Base-by-base conservation (phyloP, 768 basidiomycete species). In the Mrakia blollopis region DNA sequence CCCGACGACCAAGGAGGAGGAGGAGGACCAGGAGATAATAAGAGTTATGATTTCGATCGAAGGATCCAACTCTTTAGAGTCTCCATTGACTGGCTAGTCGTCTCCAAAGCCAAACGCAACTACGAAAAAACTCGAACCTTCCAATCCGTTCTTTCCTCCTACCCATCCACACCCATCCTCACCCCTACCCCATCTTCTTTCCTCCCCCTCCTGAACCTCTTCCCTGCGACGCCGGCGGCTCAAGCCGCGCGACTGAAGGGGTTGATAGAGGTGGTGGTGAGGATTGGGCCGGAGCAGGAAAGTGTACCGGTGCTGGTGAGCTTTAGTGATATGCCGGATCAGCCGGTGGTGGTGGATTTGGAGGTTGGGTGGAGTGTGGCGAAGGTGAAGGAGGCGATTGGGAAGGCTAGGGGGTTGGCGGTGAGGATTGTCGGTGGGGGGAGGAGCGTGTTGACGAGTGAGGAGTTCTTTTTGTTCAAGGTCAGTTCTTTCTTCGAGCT, bases 381-480 rank as follows among this genome's bases (percentile, higher is more conserved):
- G 10, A 52, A 74, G 11, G 50, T 78, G 54, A 78, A 78, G 67
- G 68, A 57, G 32, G 30, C 35, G 57, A 72, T 78, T 41, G 73
- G 54, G 35, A 68, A 78, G 73, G 73, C 67, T 1, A 68, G 77
- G 32, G 35, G 28, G 39, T 35, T 74, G n/a, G 63, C 73, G 23
- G 65, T 70, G 37, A 50, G 72, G 18, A 44, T 41, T 63, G 67
- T 73, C 16, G 70, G 70, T 14, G 76, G 72, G 2, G 39, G 37
- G 11, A 35, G 32, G 35, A 39, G 41, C 1, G 28, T 30, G 25
- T 63, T 77, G 35, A 72, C 54, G 1, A 35, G 28, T 25, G 28
- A 30, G 14, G 77, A 78, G 23, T 78, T 78, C 37, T 78, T 70
- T 62, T 67, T 78, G 32, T 78, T 78, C 73, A 78, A 78, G 68